Base-by-base conservation (phyloP, 2,329 filamentous ascomycete species). In the Xylariaceae sp. region DNA sequence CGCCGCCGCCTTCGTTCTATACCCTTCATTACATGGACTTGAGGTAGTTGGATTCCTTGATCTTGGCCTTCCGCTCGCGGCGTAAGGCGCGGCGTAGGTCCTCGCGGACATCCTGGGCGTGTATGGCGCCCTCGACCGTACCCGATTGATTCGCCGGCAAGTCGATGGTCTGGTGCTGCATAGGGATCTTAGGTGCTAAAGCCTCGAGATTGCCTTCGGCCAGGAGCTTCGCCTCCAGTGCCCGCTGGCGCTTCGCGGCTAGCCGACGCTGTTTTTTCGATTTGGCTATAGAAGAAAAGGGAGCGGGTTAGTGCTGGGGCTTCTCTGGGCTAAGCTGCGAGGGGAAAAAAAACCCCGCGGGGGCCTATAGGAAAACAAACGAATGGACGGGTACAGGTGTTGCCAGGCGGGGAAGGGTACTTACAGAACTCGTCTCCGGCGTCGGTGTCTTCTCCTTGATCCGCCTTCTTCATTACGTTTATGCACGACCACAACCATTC, bases 11-110 rank as follows among this genome's bases (percentile, higher is more conserved):
- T 2, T 19, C 19, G 19, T 19, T 19, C 19, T 19, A 19, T 34
- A 30, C 19, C 32, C 32, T n/a, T 52, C 40, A 53, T 74, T 77
- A 84, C 87, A 91, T 89, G 43, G 84, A 82, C 80, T 87, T 88
- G 73, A 94, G 80, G 79, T 91, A 94, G 74, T 94, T 94, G 68
- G 73, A 74, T 77, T 94, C 89, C 82, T 91, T 92, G 68, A 94
- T 94, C 72, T 79, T 81, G 56, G 80, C 81, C 73, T 86, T 83
- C 68, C 88, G 78, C 75, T 90, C 87, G 70, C 80, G 80, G 67
- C 88, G 81, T 87, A 91, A 85, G 35, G 84, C 84, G 73, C 78
- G 81, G 61, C 78, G 86, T 65, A 91, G 74, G 64, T 85, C 82
- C 59, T 79, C 76, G 67, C 87, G 77, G 67, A 80, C 75, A 32